Conservation (phyloP, 169 alveolate species). For the Eimeria necatrix region DNA sequence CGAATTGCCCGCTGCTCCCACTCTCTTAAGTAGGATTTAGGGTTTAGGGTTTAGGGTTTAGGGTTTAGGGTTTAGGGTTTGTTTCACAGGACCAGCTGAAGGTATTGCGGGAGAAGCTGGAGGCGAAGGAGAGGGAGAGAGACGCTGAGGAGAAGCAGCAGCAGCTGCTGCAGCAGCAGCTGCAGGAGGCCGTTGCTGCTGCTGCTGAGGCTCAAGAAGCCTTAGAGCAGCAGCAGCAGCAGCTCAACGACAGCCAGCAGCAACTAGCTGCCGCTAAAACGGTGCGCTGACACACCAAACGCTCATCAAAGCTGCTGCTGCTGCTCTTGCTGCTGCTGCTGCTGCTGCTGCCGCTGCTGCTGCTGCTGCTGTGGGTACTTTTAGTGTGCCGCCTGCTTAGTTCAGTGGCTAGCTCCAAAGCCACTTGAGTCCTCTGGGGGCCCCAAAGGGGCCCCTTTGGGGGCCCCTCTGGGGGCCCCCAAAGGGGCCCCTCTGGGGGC, state of each 20-base stretch:
- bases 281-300: not conserved
- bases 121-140: slow-evolving; percentile 35
- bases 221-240: not conserved
- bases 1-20: no score
- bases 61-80: slow-evolving; percentile 38
- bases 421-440: no score
- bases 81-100: slow-evolving; percentile 22
- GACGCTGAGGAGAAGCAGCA: not conserved
- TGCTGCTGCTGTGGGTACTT: not conserved
- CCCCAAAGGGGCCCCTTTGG: not conserved
- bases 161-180: slow-evolving; percentile 32
- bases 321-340: not conserved
- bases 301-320: not conserved
- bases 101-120: slow-evolving; percentile 8
- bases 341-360: slow-evolving; percentile 14
- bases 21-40: not conserved
- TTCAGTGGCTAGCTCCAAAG: no score
- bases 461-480: not conserved
- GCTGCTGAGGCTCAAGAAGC: not conserved
- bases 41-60: slow-evolving; percentile 34
- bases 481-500: not conserved
- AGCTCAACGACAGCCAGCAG: not conserved
- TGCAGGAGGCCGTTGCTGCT: slow-evolving; percentile 22
- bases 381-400: not conserved
- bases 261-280: not conserved